These are phyloP conservation scores for Alnus glutinosa DNA, from an alignment of 306 rosid species.

Conservation along the genomic window DNA sequence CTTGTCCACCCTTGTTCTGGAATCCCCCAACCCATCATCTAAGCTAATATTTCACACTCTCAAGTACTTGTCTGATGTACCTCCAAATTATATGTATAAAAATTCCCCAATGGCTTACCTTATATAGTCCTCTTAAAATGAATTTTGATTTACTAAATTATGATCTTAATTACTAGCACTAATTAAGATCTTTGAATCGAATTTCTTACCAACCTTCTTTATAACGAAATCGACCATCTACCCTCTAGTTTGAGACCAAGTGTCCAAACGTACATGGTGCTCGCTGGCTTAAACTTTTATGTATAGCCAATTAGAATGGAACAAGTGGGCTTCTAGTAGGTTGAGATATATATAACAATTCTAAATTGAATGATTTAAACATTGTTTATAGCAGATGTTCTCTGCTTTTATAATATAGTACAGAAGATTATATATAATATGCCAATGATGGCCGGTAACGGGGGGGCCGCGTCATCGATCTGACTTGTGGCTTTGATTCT, in stretches of 20 bases:
- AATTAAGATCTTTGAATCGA: conserved; percentile 26
- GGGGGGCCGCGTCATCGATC: conserved; percentile 33
- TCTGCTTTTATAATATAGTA: background rate
- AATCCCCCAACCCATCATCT: conserved; percentile 26
- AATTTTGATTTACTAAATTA: background rate
- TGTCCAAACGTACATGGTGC: conserved; percentile 17
- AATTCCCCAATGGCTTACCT: conserved; percentile 19
- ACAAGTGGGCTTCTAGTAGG: conserved; percentile 35
- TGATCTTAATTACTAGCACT: background rate
- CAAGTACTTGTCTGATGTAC: background rate
- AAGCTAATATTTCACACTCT: conserved; percentile 17
- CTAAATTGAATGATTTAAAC: conserved; percentile 17
- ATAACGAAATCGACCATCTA: conserved; percentile 5
- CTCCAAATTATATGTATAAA: conserved; percentile 20
- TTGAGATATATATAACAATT: conserved; percentile 23
- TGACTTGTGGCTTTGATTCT: background rate
- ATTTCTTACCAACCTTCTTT: conserved; percentile 19
- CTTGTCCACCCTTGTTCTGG: conserved; percentile 53
- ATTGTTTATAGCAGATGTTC: conserved; percentile 28
- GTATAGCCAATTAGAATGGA: conserved; percentile 30
- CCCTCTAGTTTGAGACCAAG: conserved; percentile 15
- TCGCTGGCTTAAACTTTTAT: conserved; percentile 13
- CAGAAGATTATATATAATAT: conserved; percentile 26
- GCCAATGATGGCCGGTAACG: conserved; percentile 6
- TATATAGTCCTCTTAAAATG: conserved; percentile 8